These are phyloP conservation scores for Emergomyces africanus DNA, from an alignment of 2,329 filamentous ascomycete species.

Conservation along the genomic window DNA sequence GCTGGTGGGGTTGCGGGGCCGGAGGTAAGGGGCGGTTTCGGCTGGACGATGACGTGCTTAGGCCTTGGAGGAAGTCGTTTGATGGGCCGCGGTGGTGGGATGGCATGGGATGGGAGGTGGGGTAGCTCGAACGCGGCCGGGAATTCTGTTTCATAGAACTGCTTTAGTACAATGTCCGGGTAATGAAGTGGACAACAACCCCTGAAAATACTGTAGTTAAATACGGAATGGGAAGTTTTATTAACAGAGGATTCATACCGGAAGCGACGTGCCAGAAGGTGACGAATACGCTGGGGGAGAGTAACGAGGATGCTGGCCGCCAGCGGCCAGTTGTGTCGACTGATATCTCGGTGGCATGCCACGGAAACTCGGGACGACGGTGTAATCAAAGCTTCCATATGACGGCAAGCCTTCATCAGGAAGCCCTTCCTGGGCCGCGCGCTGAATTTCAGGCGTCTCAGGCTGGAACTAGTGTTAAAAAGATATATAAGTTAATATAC, in stretches of 20 bases:
- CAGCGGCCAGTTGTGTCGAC: conserved; percentile 1
- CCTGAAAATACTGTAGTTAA: background rate
- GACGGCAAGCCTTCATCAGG: conserved; percentile 6
- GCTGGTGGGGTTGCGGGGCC: conserved; percentile 6
- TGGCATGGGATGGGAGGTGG: background rate
- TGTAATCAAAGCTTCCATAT: conserved; percentile 10
- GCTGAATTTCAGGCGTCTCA: conserved; percentile 5
- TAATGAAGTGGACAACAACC: background rate
- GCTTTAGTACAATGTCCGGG: background rate
- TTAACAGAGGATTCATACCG: background rate
- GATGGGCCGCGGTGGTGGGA: conserved; percentile 4
- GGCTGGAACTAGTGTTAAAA: conserved; percentile 7
- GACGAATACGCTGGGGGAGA: conserved; percentile 11
- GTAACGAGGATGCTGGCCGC: conserved; percentile 4
- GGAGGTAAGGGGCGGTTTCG: conserved; percentile 6
- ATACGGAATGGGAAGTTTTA: background rate
- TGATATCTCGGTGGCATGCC: conserved; percentile 8
- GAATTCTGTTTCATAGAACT: background rate
- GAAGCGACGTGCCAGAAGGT: conserved; percentile 3
- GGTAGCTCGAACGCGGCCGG: conserved; percentile 1
- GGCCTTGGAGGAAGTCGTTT: background rate
- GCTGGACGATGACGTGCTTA: background rate
- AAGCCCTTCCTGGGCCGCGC: background rate
- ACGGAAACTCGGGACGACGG: conserved; percentile 4
- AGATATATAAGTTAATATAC: background rate